Percentiles rank a stretch among this genome's conserved stretches.
phyloP scores from a whole-genome alignment of 805 yeast genomes.

The Metschnikowia proteae region DNA sequence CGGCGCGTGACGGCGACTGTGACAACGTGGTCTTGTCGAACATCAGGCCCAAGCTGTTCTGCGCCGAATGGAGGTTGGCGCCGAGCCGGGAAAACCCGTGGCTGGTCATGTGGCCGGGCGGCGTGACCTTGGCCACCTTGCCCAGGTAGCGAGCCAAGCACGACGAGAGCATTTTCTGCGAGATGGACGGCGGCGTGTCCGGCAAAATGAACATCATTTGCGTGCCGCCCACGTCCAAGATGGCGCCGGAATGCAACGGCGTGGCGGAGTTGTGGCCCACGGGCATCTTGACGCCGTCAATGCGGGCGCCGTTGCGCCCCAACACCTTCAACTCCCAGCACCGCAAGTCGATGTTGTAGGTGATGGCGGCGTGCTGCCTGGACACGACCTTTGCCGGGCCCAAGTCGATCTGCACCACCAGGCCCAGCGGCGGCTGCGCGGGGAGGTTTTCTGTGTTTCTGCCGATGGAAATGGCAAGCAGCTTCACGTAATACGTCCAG shows the following conservation, averaged over 20 bases:
- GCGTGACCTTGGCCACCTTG: slow-evolving; percentile 17
- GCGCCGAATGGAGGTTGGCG: background rate
- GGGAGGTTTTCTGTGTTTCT: slow-evolving; percentile 57
- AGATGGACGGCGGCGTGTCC: slow-evolving; percentile 72
- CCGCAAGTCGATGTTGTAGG: slow-evolving; percentile 68
- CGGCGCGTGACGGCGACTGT: slow-evolving; percentile 39
- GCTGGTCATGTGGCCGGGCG: background rate
- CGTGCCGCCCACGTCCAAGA: slow-evolving; percentile 92
- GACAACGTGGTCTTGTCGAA: slow-evolving; percentile 42
- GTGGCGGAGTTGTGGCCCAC: slow-evolving; percentile 49
- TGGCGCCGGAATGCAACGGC: slow-evolving; percentile 77
- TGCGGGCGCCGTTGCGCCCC: slow-evolving; percentile 92
- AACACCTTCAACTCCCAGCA: slow-evolving; percentile 80
- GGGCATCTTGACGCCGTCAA: slow-evolving; percentile 64
- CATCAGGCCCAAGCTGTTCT: slow-evolving; percentile 46
- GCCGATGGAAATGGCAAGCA: slow-evolving; percentile 75
- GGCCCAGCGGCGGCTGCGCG: slow-evolving; percentile 17
- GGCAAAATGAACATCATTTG: slow-evolving; percentile 99
- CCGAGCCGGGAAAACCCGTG: background rate
- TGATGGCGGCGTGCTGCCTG: slow-evolving; percentile 81
- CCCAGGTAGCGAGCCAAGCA: slow-evolving; percentile 33
- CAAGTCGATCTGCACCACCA: slow-evolving; percentile 73
- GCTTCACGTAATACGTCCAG: slow-evolving; percentile 93
- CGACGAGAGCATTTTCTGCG: slow-evolving; percentile 42
- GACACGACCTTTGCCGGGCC: slow-evolving; percentile 98